Conservation (phyloP, 116 monocot species). For the Zostera marina region DNA sequence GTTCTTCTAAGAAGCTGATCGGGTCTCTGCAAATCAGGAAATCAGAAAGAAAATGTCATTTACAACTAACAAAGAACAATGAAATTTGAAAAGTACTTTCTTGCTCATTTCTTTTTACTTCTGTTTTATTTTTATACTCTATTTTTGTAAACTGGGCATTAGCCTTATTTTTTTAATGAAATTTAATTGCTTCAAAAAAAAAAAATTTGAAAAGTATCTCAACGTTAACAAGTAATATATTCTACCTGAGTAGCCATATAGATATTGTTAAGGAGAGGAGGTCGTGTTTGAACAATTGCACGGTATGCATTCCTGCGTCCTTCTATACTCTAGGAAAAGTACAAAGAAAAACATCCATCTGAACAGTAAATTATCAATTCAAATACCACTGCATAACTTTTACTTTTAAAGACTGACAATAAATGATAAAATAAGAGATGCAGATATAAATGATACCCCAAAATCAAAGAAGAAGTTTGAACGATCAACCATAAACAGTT, state of each 20-base stretch:
- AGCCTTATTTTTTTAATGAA: no score
- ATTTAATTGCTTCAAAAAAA: no score
- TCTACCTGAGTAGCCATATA: constrained; percentile 73
- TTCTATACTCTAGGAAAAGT: constrained; percentile 54
- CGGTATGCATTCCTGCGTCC: constrained; percentile 66
- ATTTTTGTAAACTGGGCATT: no score
- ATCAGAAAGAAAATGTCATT: constrained; percentile 1
- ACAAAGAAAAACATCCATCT: background rate
- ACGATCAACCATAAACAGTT: constrained; percentile 84
- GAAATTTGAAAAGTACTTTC: no score
- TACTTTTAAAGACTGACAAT: background rate
- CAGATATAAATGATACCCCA: constrained; percentile 35
- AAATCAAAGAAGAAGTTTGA: constrained; percentile 96
- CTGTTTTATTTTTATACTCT: no score
- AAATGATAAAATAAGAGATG: background rate
- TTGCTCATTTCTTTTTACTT: no score
- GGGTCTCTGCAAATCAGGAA: constrained; percentile 44
- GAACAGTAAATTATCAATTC: background rate
- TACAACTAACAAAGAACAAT: background rate
- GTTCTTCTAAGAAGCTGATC: constrained; percentile 78
- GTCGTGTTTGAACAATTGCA: constrained; percentile 65
- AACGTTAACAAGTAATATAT: background rate
- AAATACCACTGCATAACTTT: background rate
- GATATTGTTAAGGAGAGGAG: constrained; percentile 75
- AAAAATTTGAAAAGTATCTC: background rate